Percentiles rank a stretch among this genome's conserved stretches.
phyloP scores from a whole-genome alignment of 331 rosid genomes.

The Quercus phellos region DNA sequence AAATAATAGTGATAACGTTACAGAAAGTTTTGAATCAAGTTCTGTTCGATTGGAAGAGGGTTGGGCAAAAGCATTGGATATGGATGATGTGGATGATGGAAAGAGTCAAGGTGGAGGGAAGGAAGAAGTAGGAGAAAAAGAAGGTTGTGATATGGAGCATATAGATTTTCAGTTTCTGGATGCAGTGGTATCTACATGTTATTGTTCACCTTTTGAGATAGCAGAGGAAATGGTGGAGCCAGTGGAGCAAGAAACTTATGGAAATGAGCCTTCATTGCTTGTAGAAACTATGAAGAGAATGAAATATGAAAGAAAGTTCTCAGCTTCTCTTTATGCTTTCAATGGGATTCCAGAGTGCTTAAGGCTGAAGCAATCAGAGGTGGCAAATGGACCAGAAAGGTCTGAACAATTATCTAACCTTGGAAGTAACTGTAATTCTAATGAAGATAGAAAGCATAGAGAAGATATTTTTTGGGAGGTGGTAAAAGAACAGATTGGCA shows the following conservation, averaged over 20 bases:
- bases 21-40: slow-evolving; percentile 10
- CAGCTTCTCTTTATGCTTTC: slow-evolving; percentile 49
- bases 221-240: slow-evolving; percentile 42
- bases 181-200: slow-evolving; percentile 14
- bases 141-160: slow-evolving; percentile 17
- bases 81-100: slow-evolving; percentile 8
- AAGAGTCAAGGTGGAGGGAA: slow-evolving; percentile 6
- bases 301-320: slow-evolving; percentile 46
- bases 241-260: slow-evolving; percentile 18
- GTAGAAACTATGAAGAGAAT: slow-evolving; percentile 35
- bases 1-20: slow-evolving; percentile 4
- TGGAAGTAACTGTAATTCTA: background rate
- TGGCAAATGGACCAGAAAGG: background rate
- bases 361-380: slow-evolving; percentile 34
- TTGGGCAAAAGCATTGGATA: background rate
- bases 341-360: slow-evolving; percentile 46
- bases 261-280: slow-evolving; percentile 21
- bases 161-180: slow-evolving; percentile 36
- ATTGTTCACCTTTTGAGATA: slow-evolving; percentile 35
- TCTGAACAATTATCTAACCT: background rate
- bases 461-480: background rate
- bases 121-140: background rate
- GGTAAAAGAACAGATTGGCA: background rate
- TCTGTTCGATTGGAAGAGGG: slow-evolving; percentile 9
- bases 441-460: too few relatives aligned